A percentile compares a stretch with the other conserved stretches of the same genome.
Conservation (phyloP, 345 rosid species). For the Crucihimalaya himalaica region DNA sequence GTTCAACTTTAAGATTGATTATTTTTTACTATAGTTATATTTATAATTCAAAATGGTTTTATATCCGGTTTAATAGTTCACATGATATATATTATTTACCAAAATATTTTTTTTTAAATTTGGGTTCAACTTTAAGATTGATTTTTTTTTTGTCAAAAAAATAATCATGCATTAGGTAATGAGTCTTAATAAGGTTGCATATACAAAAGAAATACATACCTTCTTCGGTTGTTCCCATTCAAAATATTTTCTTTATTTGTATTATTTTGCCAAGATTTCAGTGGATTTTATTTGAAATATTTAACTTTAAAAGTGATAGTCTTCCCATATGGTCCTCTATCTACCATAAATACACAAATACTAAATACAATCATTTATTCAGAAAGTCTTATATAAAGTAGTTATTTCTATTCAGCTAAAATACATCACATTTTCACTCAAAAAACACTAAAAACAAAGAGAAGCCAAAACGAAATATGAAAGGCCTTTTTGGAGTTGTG, state of each 20-base stretch:
- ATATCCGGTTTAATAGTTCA: no score
- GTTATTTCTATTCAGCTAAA: not conserved
- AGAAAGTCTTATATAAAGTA: not conserved
- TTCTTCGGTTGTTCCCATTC: no score
- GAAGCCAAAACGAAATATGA: not conserved
- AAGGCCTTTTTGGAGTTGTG: not conserved
- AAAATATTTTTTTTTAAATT: no score
- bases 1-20: no score
- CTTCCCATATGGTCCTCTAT: not conserved
- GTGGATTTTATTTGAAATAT: not conserved
- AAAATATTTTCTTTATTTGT: no score
- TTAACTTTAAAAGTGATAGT: not conserved
- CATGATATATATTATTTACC: no score
- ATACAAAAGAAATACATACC: no score
- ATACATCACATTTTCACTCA: not conserved
- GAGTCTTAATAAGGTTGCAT: no score
- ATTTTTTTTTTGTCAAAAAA: not conserved
- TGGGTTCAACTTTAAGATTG: not conserved
- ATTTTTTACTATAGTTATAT: no score
- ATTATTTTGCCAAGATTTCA: no score
- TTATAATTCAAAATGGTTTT: no score
- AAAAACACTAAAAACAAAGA: not conserved
- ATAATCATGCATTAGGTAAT: not conserved
- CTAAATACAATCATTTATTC: not conserved
- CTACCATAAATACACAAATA: not conserved